A percentile compares a stretch with the other conserved stretches of the same genome.
These are phyloP conservation scores for Obelidium mucronatum DNA, from an alignment of 192 early-diverging fungal species.

Conservation along the genomic window DNA sequence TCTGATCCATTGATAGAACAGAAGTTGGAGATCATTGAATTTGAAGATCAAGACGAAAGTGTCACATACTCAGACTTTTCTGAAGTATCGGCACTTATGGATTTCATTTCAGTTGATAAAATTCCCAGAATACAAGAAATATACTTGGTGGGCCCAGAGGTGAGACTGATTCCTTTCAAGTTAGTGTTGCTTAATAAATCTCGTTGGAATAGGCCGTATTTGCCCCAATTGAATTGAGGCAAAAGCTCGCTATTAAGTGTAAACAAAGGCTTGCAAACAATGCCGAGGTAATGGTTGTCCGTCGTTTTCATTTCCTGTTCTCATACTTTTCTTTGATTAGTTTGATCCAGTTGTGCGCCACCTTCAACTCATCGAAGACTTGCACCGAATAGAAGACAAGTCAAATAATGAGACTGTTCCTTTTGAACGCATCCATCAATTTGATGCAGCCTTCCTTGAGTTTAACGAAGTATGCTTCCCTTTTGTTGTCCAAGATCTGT, in stretches of 20 bases:
- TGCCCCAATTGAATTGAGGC: slow-evolving; percentile 17
- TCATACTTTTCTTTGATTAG: too few relatives aligned
- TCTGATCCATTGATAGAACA: background rate
- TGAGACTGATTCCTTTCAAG: background rate
- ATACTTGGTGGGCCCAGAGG: slow-evolving; percentile 37
- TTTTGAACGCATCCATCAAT: slow-evolving; percentile 49
- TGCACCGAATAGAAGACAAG: slow-evolving; percentile 25
- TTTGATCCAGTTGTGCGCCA: slow-evolving; percentile 34
- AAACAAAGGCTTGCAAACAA: background rate
- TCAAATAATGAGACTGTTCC: slow-evolving; percentile 20
- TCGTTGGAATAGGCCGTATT: slow-evolving; percentile 5
- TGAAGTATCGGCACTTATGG: slow-evolving; percentile 23
- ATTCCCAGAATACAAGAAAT: slow-evolving; percentile 6
- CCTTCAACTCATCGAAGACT: slow-evolving; percentile 29
- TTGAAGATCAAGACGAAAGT: slow-evolving; percentile 49
- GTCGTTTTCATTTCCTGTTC: background rate
- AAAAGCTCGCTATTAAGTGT: background rate
- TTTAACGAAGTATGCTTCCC: too few relatives aligned
- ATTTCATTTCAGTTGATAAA: background rate
- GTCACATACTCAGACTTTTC: slow-evolving; percentile 19
- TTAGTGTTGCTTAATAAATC: background rate
- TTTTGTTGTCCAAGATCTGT: too few relatives aligned
- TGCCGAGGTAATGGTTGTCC: background rate
- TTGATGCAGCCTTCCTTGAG: slow-evolving; percentile 38
- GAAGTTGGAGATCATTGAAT: slow-evolving; percentile 35